Evolutionary conservation across 2,329 filamentous ascomycete species (phyloP).

Genomic region (Cordyceps cateniannulata): DNA sequence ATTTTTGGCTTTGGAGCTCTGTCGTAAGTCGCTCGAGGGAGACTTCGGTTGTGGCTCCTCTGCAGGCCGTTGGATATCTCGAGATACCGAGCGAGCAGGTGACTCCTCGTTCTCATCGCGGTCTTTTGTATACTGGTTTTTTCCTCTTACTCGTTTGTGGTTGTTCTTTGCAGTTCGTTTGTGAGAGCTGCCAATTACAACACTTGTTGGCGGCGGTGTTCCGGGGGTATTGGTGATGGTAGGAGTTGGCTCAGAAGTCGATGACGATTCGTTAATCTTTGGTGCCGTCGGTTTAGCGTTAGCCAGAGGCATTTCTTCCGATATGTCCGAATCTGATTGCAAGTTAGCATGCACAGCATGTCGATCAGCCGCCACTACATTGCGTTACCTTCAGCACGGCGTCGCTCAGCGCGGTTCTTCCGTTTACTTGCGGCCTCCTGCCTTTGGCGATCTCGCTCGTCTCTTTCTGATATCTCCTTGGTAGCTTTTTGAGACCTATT

Average conservation of each 20-base stretch:
- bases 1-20: slow-evolving; percentile 44
- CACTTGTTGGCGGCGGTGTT: slow-evolving; percentile 39
- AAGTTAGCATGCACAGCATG: slow-evolving; percentile 13
- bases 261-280: slow-evolving; percentile 26
- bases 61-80: slow-evolving; percentile 33
- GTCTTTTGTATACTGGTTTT: slow-evolving; percentile 79
- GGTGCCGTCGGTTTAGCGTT: slow-evolving; percentile 21
- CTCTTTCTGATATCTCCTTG: slow-evolving; percentile 58
- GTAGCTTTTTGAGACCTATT: slow-evolving; percentile 53
- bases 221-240: slow-evolving; percentile 26
- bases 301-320: slow-evolving; percentile 58
- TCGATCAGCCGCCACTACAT: neutral
- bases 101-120: slow-evolving; percentile 56
- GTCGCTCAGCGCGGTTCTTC: slow-evolving; percentile 73
- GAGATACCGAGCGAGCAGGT: slow-evolving; percentile 50
- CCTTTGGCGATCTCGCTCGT: slow-evolving; percentile 68
- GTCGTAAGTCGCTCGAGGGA: slow-evolving; percentile 42
- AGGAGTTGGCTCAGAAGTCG: slow-evolving; percentile 23
- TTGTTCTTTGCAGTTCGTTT: slow-evolving; percentile 57
- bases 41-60: slow-evolving; percentile 33
- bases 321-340: slow-evolving; percentile 59
- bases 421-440: slow-evolving; percentile 72
- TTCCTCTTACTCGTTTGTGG: slow-evolving; percentile 61
- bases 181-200: slow-evolving; percentile 40
- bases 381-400: slow-evolving; percentile 68